Evolutionary conservation across 2,329 filamentous ascomycete species (phyloP).

Genomic region (Epichloe scottii): DNA sequence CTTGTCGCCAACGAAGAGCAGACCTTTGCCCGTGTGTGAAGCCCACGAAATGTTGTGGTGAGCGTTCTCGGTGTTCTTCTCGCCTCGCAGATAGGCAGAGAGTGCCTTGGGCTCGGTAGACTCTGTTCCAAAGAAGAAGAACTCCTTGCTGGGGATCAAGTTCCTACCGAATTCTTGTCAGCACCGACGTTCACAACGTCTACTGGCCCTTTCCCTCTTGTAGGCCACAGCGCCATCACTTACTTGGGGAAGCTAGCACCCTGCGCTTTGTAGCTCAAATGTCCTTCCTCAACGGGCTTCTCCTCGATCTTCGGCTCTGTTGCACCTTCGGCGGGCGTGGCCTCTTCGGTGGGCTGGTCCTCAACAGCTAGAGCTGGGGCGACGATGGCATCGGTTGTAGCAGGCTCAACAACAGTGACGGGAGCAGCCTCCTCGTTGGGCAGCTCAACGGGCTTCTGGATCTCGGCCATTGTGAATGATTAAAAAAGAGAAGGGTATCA

Average conservation of each 20-base stretch:
- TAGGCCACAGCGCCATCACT: constrained; percentile 20
- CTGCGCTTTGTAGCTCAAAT: constrained; percentile 79
- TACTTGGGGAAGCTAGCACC: constrained; percentile 78
- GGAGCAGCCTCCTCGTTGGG: constrained; percentile 40
- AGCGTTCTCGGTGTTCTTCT: constrained; percentile 66
- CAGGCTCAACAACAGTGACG: constrained; percentile 11
- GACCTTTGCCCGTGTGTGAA: constrained; percentile 85
- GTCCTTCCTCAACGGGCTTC: constrained; percentile 64
- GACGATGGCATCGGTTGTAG: constrained; percentile 22
- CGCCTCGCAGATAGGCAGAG: constrained; percentile 65
- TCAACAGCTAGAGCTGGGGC: constrained; percentile 22
- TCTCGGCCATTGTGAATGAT: constrained; percentile 55
- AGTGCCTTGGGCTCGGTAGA: constrained; percentile 64
- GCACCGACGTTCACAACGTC: not conserved
- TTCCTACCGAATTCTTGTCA: constrained; percentile 42
- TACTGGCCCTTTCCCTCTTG: accelerated
- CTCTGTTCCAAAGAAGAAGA: constrained; percentile 76
- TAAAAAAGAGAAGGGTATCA: constrained; percentile 25
- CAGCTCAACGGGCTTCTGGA: constrained; percentile 48
- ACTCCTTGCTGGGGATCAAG: constrained; percentile 82
- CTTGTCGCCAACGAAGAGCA: constrained; percentile 87
- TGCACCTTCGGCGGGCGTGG: constrained; percentile 19
- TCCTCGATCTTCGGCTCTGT: constrained; percentile 29
- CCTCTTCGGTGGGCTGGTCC: constrained; percentile 28
- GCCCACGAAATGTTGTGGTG: constrained; percentile 82